Base-by-base conservation (phyloP, 2,329 filamentous ascomycete genomes). In the Cryphonectria japonica region DNA sequence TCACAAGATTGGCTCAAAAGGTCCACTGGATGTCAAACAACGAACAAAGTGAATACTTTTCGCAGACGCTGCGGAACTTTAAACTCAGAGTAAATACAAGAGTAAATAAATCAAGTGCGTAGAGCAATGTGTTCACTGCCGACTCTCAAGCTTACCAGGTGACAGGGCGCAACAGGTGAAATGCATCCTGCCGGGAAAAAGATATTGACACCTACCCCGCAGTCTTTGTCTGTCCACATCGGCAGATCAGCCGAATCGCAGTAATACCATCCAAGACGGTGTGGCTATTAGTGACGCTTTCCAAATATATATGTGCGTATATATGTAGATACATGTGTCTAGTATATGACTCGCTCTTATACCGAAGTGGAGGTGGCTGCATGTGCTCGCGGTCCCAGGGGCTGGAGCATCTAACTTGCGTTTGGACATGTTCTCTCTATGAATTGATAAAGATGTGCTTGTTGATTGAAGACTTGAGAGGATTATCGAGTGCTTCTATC, bases 191-290 rank as follows among this genome's bases (percentile, higher is more conserved):
- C 46, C 63, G 63, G 43, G 29, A 26, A 19, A 66, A 41, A 26
- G 61, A 43, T 43, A 63, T 37, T n/a, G 39, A 39, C 37, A 11
- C 29, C 29, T 66, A 66, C 63, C 63, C 63, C 63, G 63, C 63
- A 66, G 46, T 52, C 29, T 29, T 29, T 37, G 43, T 66, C 29
- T 52, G 43, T 66, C 63, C 37, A 37, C 46, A 22, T 43, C 63
- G 63, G 63, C 63, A 66, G 29, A 66, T 66, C 43, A 37, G 46
- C 63, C 43, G 46, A 50, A 37, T n/a, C 7, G 3, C 16, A 22
- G n/a, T n/a, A 39, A 13, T 29, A 22, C 16, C 59, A 39, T 13
- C 11, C 11, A 39, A 9, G n/a, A 11, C 19, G 43, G 19, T 8
- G 5, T n/a, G 37, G 22, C 59, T 19, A 32, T 19, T 37, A 32